These are phyloP conservation scores for Lactarius evosmus DNA, from an alignment of 768 basidiomycete species.

Conservation along the genomic window DNA sequence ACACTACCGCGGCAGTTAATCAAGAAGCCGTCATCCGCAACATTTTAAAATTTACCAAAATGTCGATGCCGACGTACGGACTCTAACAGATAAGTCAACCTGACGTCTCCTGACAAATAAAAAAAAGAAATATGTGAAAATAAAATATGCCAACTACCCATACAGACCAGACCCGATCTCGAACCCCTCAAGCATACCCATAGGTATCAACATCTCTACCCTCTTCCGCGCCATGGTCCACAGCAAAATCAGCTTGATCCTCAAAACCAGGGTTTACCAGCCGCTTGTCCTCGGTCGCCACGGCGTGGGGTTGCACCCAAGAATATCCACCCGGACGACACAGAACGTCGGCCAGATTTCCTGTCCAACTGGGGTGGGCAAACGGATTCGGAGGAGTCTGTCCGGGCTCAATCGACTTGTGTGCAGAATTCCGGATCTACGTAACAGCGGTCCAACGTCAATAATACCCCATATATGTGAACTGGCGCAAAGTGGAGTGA, in stretches of 20 bases:
- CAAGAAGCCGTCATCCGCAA: not conserved
- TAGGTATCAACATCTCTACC: conserved; percentile 10
- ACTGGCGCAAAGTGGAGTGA: conserved; percentile 21
- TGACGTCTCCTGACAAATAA: not conserved
- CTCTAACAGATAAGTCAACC: not conserved
- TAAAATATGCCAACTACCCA: not conserved
- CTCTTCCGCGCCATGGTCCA: conserved; percentile 21
- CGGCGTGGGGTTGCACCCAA: conserved; percentile 64
- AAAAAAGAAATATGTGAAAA: conserved; percentile 1
- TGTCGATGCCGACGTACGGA: not conserved
- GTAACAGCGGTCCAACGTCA: conserved; percentile 24
- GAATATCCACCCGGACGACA: conserved; percentile 79
- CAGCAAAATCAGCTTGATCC: conserved; percentile 23
- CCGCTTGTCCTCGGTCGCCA: conserved; percentile 69
- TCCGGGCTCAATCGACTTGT: conserved; percentile 62
- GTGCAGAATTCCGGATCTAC: conserved; percentile 84
- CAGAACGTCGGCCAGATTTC: conserved; percentile 71
- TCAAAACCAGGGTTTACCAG: conserved; percentile 67
- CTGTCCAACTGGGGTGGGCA: conserved; percentile 70
- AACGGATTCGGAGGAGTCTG: conserved; percentile 81
- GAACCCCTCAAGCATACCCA: not conserved
- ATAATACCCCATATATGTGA: conserved; percentile 22
- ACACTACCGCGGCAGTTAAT: conserved; percentile 17
- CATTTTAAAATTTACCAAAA: conserved; percentile 12
- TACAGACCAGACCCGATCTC: not conserved